phyloP scores from a whole-genome alignment of 805 yeast species.

The Maudiozyma barnettii region DNA sequence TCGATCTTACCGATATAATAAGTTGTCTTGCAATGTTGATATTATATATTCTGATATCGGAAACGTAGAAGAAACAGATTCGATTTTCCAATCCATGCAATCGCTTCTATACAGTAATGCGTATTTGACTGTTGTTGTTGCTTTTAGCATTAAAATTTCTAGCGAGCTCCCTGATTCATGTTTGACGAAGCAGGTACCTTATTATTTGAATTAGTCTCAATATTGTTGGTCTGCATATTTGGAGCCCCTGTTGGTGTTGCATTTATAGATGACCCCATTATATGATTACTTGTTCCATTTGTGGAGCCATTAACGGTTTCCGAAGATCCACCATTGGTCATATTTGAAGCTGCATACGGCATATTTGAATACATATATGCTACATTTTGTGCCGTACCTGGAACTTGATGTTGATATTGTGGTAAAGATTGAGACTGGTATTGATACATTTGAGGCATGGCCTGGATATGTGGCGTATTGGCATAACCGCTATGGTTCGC shows the following conservation, averaged over 20 bases:
- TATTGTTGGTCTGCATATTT: neutral
- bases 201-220: neutral
- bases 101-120: too few relatives aligned
- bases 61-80: too few relatives aligned
- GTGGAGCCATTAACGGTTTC: neutral
- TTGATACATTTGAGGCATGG: constrained; percentile 1
- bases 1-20: too few relatives aligned
- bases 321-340: neutral
- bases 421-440: constrained; percentile 3
- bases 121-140: too few relatives aligned
- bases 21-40: too few relatives aligned
- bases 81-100: too few relatives aligned
- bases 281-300: neutral
- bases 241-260: neutral
- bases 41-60: too few relatives aligned
- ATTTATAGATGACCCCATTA: neutral
- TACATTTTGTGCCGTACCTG: neutral
- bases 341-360: neutral
- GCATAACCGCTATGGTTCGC: neutral
- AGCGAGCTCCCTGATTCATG: neutral
- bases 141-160: neutral
- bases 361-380: neutral
- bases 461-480: neutral
- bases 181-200: neutral
- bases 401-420: constrained; percentile 5